These are phyloP conservation scores for Nannochloropsis gaditana DNA, from an alignment of 108 stramenopile species.

Conservation along the genomic window DNA sequence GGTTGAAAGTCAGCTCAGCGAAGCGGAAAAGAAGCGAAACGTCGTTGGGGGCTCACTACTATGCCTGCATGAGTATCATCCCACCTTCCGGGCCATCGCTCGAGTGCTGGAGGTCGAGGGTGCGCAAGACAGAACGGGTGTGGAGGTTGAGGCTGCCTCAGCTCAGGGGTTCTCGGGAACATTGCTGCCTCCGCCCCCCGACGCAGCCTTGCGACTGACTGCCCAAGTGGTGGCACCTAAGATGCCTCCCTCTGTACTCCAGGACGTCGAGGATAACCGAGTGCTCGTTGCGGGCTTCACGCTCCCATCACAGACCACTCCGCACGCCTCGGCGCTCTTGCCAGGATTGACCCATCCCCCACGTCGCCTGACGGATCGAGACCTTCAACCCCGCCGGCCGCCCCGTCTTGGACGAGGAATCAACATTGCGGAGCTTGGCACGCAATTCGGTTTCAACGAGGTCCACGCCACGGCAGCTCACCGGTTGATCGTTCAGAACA, in stretches of 20 bases:
- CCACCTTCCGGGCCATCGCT: not conserved
- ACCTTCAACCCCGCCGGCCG: constrained; percentile 21
- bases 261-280: constrained; percentile 15
- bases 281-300: not conserved
- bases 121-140: not conserved
- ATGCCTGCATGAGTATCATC: not conserved
- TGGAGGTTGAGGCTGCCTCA: not conserved
- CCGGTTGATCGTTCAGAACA: not conserved
- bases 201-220: not conserved
- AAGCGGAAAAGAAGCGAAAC: constrained; percentile 1
- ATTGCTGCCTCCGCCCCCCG: not conserved
- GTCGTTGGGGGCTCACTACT: constrained; percentile 3
- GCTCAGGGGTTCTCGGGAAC: not conserved
- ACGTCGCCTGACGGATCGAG: not conserved
- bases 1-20: not conserved
- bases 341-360: not conserved
- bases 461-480: constrained; percentile 6
- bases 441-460: not conserved
- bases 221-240: not conserved
- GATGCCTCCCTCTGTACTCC: not conserved
- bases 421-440: constrained; percentile 17
- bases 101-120: too few species aligned
- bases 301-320: not conserved
- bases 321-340: not conserved
- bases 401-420: constrained; percentile 20